Conservation (phyloP, 2,329 filamentous ascomycete species). For the Colletotrichum paranaense region DNA sequence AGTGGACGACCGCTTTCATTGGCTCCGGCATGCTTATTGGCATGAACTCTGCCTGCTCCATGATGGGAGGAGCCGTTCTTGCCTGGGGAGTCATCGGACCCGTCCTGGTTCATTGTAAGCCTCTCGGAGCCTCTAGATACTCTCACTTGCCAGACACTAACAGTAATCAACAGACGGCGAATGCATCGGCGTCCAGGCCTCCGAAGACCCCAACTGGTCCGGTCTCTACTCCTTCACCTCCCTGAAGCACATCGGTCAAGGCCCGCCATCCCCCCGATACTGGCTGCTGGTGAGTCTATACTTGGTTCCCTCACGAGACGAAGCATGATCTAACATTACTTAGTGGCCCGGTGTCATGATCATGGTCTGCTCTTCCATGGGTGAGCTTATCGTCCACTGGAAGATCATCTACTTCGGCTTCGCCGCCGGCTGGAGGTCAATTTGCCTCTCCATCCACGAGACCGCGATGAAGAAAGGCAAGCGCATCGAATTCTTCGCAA, state of each 20-base stretch:
- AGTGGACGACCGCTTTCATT: slow-evolving; percentile 71
- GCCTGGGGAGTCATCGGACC: slow-evolving; percentile 66
- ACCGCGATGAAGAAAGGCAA: slow-evolving; percentile 46
- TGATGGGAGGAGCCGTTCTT: slow-evolving; percentile 65
- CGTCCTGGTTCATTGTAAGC: slow-evolving; percentile 53
- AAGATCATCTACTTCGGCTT: slow-evolving; percentile 48
- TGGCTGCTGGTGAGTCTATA: slow-evolving; percentile 47
- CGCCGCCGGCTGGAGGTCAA: slow-evolving; percentile 47
- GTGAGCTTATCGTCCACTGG: slow-evolving; percentile 54
- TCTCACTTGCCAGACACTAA: background rate
- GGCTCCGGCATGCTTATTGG: slow-evolving; percentile 64
- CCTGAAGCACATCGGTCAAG: slow-evolving; percentile 43
- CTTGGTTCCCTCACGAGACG: too few species aligned
- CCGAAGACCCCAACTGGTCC: slow-evolving; percentile 42
- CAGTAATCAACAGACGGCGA: slow-evolving; percentile 51
- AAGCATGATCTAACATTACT: background rate
- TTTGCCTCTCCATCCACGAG: slow-evolving; percentile 44
- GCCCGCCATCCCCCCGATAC: slow-evolving; percentile 51
- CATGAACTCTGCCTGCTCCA: slow-evolving; percentile 67
- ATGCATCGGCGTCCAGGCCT: slow-evolving; percentile 55
- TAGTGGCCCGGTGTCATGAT: slow-evolving; percentile 56
- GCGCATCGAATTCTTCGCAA: slow-evolving; percentile 46
- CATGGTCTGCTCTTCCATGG: slow-evolving; percentile 53
- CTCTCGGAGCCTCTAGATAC: too few species aligned
- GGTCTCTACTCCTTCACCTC: slow-evolving; percentile 44